These are phyloP conservation scores for Fraxinus quadrangulata DNA, from an alignment of 257 asterid genomes.

Conservation along the genomic window DNA sequence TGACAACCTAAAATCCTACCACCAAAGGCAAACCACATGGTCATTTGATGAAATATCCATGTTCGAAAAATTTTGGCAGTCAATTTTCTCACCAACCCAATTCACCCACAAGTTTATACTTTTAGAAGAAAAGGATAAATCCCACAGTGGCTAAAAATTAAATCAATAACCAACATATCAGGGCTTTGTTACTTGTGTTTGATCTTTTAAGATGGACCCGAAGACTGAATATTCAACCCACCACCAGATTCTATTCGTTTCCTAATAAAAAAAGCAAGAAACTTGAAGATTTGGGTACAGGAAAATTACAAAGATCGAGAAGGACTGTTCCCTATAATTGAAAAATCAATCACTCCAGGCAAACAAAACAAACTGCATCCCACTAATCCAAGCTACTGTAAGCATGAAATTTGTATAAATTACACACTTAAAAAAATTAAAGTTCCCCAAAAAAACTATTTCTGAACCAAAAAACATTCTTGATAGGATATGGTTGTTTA, in stretches of 20 bases:
- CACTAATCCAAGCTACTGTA: slow-evolving; percentile 20
- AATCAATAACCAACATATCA: background rate
- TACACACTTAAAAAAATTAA: slow-evolving; percentile 23
- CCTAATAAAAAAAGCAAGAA: background rate
- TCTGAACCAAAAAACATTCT: slow-evolving; percentile 14
- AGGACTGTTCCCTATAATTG: background rate
- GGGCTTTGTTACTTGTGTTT: background rate
- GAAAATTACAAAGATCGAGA: slow-evolving; percentile 9
- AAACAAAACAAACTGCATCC: slow-evolving; percentile 4
- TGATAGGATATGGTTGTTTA: background rate
- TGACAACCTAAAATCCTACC: background rate
- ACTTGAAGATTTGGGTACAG: background rate
- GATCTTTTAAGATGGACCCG: background rate
- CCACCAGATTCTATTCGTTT: background rate
- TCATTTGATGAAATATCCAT: background rate
- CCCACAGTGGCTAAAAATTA: background rate
- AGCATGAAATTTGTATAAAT: background rate
- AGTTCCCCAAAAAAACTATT: background rate
- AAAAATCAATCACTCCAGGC: background rate
- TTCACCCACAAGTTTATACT: background rate
- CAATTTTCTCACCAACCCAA: background rate
- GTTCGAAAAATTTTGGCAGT: background rate
- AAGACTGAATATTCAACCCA: background rate
- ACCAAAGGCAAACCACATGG: background rate
- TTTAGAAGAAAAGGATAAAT: background rate